phyloP scores from a whole-genome alignment of 2,329 filamentous ascomycete species.

The Allantophomopsis lycopodina region DNA sequence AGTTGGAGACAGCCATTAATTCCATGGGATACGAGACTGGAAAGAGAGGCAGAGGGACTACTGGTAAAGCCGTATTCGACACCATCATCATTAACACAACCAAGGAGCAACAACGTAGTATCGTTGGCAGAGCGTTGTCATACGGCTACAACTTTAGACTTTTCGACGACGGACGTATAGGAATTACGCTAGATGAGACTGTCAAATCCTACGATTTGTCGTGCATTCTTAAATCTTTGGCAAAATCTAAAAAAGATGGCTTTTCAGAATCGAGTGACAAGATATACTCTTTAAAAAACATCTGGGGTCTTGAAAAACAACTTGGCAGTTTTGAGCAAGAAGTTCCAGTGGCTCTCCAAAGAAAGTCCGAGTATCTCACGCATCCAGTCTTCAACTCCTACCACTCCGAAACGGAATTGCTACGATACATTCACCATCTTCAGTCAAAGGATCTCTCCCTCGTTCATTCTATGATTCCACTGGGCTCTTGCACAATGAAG shows the following conservation, averaged over 20 bases:
- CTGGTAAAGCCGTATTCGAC: conserved; percentile 57
- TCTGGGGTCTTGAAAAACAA: no score
- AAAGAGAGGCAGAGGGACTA: conserved; percentile 37
- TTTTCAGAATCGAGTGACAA: no score
- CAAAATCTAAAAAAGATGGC: no score
- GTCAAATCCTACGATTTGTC: conserved; percentile 40
- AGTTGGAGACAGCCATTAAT: conserved; percentile 51
- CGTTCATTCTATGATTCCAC: conserved; percentile 93
- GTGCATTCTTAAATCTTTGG: conserved; percentile 42
- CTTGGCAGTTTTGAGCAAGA: conserved; percentile 24
- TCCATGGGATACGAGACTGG: conserved; percentile 50
- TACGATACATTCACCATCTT: conserved; percentile 86
- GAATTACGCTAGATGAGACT: conserved; percentile 70
- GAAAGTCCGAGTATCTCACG: conserved; percentile 65
- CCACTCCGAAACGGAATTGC: conserved; percentile 86
- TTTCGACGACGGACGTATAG: conserved; percentile 44
- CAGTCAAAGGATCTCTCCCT: conserved; percentile 90
- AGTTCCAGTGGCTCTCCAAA: conserved; percentile 47
- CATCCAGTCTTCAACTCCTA: conserved; percentile 92
- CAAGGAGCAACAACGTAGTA: conserved; percentile 17
- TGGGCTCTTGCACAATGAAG: conserved; percentile 98
- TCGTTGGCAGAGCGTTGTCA: conserved; percentile 35
- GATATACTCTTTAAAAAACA: no score
- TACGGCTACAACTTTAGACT: conserved; percentile 48
- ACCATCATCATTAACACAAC: conserved; percentile 56